A percentile compares a stretch with the other conserved stretches of the same genome.
phyloP scores from a whole-genome alignment of 306 rosid species.

The Trifolium dubium region DNA sequence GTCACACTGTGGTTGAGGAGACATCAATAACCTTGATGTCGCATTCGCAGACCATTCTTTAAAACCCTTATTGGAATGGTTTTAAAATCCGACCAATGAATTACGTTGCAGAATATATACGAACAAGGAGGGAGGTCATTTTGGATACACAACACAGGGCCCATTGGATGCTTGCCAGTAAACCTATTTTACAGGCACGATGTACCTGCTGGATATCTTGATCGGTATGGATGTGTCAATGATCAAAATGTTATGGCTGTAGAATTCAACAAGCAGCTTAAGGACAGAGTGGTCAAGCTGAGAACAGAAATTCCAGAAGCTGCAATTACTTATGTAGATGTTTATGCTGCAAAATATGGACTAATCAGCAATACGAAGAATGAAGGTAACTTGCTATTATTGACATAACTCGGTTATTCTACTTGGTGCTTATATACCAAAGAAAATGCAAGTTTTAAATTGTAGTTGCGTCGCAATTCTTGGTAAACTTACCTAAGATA shows the following conservation, averaged over 20 bases:
- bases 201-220: conserved; percentile 63
- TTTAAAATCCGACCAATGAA: conserved; percentile 4
- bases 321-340: conserved; percentile 83
- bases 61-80: conserved; percentile 1
- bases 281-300: conserved; percentile 67
- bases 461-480: not conserved
- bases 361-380: conserved; percentile 71
- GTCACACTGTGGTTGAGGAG: not conserved
- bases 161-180: conserved; percentile 83
- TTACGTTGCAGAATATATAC: conserved; percentile 59
- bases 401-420: conserved; percentile 12
- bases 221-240: conserved; percentile 69
- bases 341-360: conserved; percentile 77
- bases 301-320: conserved; percentile 81
- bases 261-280: conserved; percentile 75
- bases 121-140: conserved; percentile 80
- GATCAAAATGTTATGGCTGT: conserved; percentile 70
- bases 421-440: not conserved
- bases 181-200: conserved; percentile 69
- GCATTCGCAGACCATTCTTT: not conserved
- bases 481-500: not conserved
- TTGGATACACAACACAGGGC: conserved; percentile 97
- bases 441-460: not conserved
- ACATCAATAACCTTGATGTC: not conserved
- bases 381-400: conserved; percentile 58